Conservation (phyloP, 192 early-diverging fungal species). For the Coemansia asiatica region DNA sequence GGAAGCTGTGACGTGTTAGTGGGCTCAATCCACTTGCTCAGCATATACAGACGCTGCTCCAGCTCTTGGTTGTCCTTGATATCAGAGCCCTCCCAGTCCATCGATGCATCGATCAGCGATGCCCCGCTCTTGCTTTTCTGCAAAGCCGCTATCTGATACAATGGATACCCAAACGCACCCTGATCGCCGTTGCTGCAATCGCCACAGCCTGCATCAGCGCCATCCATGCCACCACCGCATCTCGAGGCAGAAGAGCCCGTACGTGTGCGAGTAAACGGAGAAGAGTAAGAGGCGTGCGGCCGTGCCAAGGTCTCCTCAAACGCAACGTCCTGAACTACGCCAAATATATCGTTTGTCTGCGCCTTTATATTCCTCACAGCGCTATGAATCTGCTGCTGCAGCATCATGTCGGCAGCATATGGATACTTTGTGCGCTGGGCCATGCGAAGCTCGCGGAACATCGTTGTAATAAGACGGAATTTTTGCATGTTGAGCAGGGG, state of each 20-base stretch:
- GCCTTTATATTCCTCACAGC: constrained; percentile 54
- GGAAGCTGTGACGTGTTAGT: constrained; percentile 3
- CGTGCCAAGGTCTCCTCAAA: constrained; percentile 22
- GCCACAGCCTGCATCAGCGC: constrained; percentile 1
- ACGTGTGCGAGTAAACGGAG: constrained; percentile 35
- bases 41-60: constrained; percentile 51
- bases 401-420: constrained; percentile 43
- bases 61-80: constrained; percentile 56
- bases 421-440: constrained; percentile 57
- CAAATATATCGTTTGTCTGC: constrained; percentile 50
- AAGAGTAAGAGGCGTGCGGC: constrained; percentile 25
- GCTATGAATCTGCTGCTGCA: constrained; percentile 57
- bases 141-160: constrained; percentile 47
- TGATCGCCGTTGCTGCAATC: constrained; percentile 2
- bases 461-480: constrained; percentile 54
- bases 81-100: constrained; percentile 52
- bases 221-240: constrained; percentile 7
- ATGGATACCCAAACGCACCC: constrained; percentile 45
- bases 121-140: constrained; percentile 30
- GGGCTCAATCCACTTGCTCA: constrained; percentile 56
- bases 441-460: constrained; percentile 54
- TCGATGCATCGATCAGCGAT: constrained; percentile 36
- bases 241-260: constrained; percentile 43
- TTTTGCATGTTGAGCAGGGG: constrained; percentile 58
- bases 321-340: constrained; percentile 43